These are phyloP conservation scores for Stephanodiscus minutulus DNA, from an alignment of 108 stramenopile genomes.

Conservation along the genomic window DNA sequence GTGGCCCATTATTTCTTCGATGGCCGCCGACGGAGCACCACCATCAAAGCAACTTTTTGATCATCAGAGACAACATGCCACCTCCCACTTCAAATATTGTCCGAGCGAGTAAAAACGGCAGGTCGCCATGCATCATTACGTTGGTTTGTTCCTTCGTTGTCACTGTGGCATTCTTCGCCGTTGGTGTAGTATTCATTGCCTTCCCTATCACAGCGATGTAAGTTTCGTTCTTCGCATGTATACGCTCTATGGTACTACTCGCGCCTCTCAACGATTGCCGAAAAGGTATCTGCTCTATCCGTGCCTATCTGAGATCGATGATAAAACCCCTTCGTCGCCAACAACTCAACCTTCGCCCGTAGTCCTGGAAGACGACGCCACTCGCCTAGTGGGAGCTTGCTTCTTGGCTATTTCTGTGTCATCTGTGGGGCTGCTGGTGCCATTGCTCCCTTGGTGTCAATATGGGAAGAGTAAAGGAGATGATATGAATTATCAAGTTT, in stretches of 20 bases:
- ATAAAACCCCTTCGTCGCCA: not conserved
- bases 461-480: conserved; percentile 11
- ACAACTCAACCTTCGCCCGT: conserved; percentile 11
- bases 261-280: not conserved
- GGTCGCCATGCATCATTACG: conserved; percentile 13
- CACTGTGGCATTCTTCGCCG: conserved; percentile 14
- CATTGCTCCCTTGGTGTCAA: conserved; percentile 35
- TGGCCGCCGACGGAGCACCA: not conserved
- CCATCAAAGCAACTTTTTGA: not conserved
- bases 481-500: conserved; percentile 1
- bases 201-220: conserved; percentile 32
- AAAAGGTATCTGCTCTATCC: conserved; percentile 42
- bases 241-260: not conserved
- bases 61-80: not conserved
- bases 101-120: not conserved
- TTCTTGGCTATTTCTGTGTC: conserved; percentile 41
- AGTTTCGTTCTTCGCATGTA: not conserved
- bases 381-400: conserved; percentile 44
- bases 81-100: not conserved
- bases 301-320: conserved; percentile 38
- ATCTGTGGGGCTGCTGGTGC: conserved; percentile 27
- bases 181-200: conserved; percentile 33
- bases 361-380: conserved; percentile 31
- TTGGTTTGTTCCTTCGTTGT: conserved; percentile 24
- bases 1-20: no score